Evolutionary conservation across 805 yeast species (phyloP), one percentile per base, ranked within the genome.

Genomic region (Sugiyamaella boreocaroliniensis): DNA sequence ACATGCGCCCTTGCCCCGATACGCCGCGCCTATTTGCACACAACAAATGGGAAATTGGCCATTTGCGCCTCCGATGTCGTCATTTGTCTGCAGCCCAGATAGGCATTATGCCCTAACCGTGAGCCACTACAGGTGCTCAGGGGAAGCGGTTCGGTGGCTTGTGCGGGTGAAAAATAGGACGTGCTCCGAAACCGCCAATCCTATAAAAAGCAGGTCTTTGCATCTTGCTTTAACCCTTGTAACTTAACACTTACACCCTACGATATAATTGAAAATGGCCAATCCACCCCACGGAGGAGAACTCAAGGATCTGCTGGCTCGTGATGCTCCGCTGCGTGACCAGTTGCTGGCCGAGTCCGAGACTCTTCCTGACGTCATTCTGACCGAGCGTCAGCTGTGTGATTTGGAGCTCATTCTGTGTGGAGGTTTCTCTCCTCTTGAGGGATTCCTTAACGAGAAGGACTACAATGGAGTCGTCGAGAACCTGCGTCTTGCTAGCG

Each of bases 391-490:
- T 68, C 97, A 90, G 69, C 75, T 90, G 52, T 90, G 98, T 71
- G 98, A 90, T 70, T 73, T 92, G 65, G 98, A 90, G 73, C 76
- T 92, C 69, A 87, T 90, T 65, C 73, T 92, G 56, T 86, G 86
- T 63, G 98, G 98, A 69, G 97, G 97, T 4, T 90, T 90, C 69
- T 89, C 97, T 41, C 98, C 93, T 15, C 76, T 85, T 56, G 77
- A 79, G 53, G 89, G 92, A 2, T 85, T 85, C 71, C 70, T 85
- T 68, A 78, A 73, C 62, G 77, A 85, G 71, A 75, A 74, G 50
- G 92, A 86, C 69, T 85, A 85, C 68, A 73, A 75, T 41, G 75
- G 82, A 1, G 92, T 86, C 45, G 87, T 85, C 16, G 71, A 79
- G 55, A 76, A 68, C 52, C 72, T 89, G 74, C 80, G 96, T 63